Percentiles rank a stretch among this genome's conserved stretches.
phyloP scores from a whole-genome alignment of 225 moss, liverwort and hornwort species.

The Polytrichum commune region DNA sequence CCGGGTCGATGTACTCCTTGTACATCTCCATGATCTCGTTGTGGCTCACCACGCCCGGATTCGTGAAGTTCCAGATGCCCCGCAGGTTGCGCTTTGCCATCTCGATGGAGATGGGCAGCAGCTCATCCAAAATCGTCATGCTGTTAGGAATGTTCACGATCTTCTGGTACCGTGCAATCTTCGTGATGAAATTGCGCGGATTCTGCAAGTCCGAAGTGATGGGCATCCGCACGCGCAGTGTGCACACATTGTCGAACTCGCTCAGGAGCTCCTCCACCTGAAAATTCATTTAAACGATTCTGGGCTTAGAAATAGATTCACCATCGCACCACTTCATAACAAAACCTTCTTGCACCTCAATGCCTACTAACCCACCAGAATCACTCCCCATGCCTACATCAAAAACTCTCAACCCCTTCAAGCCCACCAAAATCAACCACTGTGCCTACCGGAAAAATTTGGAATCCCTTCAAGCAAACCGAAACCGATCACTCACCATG shows the following conservation, averaged over 20 bases:
- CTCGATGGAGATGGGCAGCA: conserved; percentile 46
- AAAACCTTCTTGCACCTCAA: too few species aligned
- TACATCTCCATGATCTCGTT: conserved; percentile 67
- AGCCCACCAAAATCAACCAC: too few species aligned
- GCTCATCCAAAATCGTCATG: conserved; percentile 56
- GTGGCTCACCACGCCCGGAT: conserved; percentile 55
- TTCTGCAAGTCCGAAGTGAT: conserved; percentile 47
- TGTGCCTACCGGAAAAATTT: too few species aligned
- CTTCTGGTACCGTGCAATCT: conserved; percentile 55
- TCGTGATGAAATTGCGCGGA: conserved; percentile 55
- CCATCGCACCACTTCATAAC: too few species aligned
- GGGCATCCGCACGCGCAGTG: conserved; percentile 47
- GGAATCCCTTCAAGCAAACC: too few species aligned
- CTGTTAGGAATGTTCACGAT: conserved; percentile 59
- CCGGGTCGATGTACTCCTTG: conserved; percentile 48
- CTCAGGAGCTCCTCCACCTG: conserved; percentile 50
- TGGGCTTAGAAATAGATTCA: too few species aligned
- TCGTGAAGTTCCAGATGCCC: conserved; percentile 62
- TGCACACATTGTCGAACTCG: conserved; percentile 56
- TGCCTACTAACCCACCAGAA: too few species aligned
- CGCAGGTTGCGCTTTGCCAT: conserved; percentile 53
- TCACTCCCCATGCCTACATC: too few species aligned
- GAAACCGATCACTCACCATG: conserved; percentile 17
- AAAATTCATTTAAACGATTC: too few species aligned
- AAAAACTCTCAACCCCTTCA: too few species aligned